Base-by-base conservation (phyloP, 257 asterid genomes). In the Solanum neorickii region DNA sequence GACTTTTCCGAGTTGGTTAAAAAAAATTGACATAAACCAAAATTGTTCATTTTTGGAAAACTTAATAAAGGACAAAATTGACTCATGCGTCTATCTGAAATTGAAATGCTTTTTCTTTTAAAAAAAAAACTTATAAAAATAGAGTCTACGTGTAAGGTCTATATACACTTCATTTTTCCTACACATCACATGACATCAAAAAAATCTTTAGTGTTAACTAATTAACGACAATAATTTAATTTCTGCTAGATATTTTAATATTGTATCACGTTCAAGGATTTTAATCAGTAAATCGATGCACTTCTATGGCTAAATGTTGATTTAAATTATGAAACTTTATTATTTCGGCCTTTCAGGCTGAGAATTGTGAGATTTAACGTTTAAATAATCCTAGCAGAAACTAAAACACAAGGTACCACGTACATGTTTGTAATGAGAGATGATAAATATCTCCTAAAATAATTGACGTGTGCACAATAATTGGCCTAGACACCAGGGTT, bases 141-240 rank as follows among this genome's bases (percentile, higher is more conserved):
- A 27, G 31, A 4, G 2, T 1, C 0, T 5, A 62, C 3, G 9
- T 0, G 18, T 12, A 65, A 65, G 18, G 72, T 65, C 18, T 25
- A 5, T 7, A 12, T 25, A 65, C 16, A n/a, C 8, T 0, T 23
- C 18, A 12, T 0, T n/a, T 11, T 65, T 0, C 0, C 9, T n/a
- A n/a, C 16, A 65, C 31, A 52, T 52, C n/a, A 52, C 62, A 6
- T 4, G 2, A 52, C 10, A 52, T 0, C 0, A 18, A 18, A 52
- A 52, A 18, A 0, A 2, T 52, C 1, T 52, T 52, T 52, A 52
- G 0, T 0, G 4, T 16, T 1, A 16, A 52, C 6, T 52, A 16
- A 49, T 49, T 6, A 49, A 16, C 0, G 62, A 52, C 0, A 52
- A 15, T 49, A 15, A 7, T 2, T 52, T 52, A 52, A 52, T 52